Conservation (phyloP, 2,329 filamentous ascomycete species). For the Tolypocladium paradoxum region DNA sequence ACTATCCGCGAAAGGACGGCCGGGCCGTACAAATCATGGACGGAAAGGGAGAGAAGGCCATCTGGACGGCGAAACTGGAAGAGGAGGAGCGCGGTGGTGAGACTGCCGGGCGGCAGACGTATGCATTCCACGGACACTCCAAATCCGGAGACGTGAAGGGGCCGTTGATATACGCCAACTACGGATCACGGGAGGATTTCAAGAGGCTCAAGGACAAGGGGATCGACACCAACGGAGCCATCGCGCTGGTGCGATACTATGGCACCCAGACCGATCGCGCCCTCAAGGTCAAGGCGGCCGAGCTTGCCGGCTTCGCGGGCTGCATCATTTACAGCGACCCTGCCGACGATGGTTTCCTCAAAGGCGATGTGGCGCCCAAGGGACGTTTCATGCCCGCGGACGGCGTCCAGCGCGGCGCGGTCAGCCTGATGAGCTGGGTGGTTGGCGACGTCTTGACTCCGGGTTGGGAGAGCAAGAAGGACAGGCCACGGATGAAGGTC, state of each 20-base stretch:
- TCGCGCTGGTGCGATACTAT: constrained; percentile 74
- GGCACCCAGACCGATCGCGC: constrained; percentile 62
- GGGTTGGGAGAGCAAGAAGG: constrained; percentile 64
- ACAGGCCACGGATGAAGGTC: constrained; percentile 53
- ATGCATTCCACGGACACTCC: constrained; percentile 80
- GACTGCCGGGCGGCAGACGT: constrained; percentile 55
- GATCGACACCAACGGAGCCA: constrained; percentile 65
- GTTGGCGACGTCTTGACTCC: constrained; percentile 88
- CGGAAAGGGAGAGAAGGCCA: constrained; percentile 45
- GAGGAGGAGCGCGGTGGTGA: constrained; percentile 61
- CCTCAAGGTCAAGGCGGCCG: constrained; percentile 82
- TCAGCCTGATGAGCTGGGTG: constrained; percentile 72
- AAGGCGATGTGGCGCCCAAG: constrained; percentile 62
- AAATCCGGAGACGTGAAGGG: constrained; percentile 78
- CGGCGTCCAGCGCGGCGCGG: constrained; percentile 71
- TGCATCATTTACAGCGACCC: constrained; percentile 93
- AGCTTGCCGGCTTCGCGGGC: constrained; percentile 73
- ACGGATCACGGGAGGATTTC: constrained; percentile 79
- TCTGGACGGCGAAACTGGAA: constrained; percentile 75
- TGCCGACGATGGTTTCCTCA: constrained; percentile 67
- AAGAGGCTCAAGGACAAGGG: constrained; percentile 57
- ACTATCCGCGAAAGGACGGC: constrained; percentile 73
- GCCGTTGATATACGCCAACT: constrained; percentile 84
- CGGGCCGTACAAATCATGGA: constrained; percentile 73
- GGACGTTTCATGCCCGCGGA: constrained; percentile 74